Base-by-base conservation (phyloP, 148 eudicot genomes). In the Amaranthus hypochondriacus region DNA sequence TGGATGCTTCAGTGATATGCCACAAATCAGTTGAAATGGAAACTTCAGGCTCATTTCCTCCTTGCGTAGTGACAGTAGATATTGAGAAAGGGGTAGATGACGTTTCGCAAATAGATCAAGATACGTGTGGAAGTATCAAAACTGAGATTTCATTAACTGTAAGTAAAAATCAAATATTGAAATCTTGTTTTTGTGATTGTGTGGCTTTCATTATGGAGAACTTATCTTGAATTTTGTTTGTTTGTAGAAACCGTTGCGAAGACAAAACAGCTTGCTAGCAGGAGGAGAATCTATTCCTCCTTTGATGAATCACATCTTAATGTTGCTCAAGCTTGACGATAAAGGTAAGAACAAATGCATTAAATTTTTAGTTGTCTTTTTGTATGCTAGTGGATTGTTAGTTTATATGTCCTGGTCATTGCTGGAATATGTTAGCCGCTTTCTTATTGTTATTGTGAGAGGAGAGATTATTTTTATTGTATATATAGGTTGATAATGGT, bases 121-220 rank as follows among this genome's bases (percentile, higher is more conserved):
- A 86, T 69, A 75, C 81, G 62, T 67, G 73, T 63, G 82, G 75
- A 14, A 77, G 80, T 39, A 66, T 87, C 78, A 87, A 87, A 78
- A 73, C 83, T 44, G 93, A 89, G 77, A 83, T 81, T 77, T 69
- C 86, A 62, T 76, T 86, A 13, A 81, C 81, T 3, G 98, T 93
- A 77, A 84, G 88, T 78, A 70, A 28, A 28, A 28, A 9, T 56
- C 28, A 1, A 3, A 7, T 48, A 14, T 49, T 59, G 44, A 9
- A 48, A 28, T 28, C 39, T 28, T 28, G 39, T 28, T 28, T 28
- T 28, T 28, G 39, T 47, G 2, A 9, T 8, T 48, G 47, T 14
- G 9, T 6, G 54, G 14, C 13, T 72, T 68, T 75, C 3, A 7
- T 51, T 43, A 5, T 65, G 62, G 65, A 8, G 10, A 60, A 42